Percentiles rank a stretch among this genome's conserved stretches.
These are phyloP conservation scores for Globisporangium rhizosaccharum DNA, from an alignment of 352 stramenopile species.

Conservation along the genomic window DNA sequence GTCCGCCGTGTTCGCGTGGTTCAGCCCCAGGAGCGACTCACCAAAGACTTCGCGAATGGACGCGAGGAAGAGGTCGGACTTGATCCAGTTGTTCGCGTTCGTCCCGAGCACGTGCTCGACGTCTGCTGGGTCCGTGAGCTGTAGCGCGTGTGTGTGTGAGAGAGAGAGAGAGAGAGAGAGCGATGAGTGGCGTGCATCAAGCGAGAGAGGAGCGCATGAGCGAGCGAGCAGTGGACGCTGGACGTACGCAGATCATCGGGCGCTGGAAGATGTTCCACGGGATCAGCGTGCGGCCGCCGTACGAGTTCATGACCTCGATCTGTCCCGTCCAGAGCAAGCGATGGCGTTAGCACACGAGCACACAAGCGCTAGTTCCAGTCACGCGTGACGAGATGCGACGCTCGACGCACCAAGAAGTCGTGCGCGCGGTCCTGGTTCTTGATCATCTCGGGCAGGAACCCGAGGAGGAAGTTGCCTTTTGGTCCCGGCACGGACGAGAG, in stretches of 20 bases:
- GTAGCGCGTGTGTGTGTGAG: neutral
- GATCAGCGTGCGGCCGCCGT: constrained; percentile 51
- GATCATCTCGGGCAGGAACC: constrained; percentile 1
- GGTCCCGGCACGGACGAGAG: constrained; percentile 9
- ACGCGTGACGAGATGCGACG: neutral
- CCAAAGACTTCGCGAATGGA: constrained; percentile 55
- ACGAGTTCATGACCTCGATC: constrained; percentile 30
- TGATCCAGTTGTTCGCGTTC: constrained; percentile 63
- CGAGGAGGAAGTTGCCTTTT: constrained; percentile 6
- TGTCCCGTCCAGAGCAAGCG: neutral
- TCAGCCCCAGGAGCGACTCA: constrained; percentile 65
- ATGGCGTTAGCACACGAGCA: neutral
- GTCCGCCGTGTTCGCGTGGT: constrained; percentile 39
- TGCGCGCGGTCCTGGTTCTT: constrained; percentile 7
- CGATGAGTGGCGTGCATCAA: too few relatives aligned
- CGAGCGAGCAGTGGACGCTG: too few relatives aligned
- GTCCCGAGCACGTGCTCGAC: constrained; percentile 54
- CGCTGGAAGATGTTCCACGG: constrained; percentile 45
- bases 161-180: neutral
- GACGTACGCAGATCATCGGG: neutral
- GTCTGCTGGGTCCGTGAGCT: constrained; percentile 47
- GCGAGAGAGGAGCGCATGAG: too few relatives aligned
- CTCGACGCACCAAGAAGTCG: constrained; percentile 1
- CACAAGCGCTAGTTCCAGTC: too few relatives aligned
- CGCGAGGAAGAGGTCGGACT: constrained; percentile 54